Base-by-base conservation (phyloP, 139 green algal species). In the Picochlorum sp. region DNA sequence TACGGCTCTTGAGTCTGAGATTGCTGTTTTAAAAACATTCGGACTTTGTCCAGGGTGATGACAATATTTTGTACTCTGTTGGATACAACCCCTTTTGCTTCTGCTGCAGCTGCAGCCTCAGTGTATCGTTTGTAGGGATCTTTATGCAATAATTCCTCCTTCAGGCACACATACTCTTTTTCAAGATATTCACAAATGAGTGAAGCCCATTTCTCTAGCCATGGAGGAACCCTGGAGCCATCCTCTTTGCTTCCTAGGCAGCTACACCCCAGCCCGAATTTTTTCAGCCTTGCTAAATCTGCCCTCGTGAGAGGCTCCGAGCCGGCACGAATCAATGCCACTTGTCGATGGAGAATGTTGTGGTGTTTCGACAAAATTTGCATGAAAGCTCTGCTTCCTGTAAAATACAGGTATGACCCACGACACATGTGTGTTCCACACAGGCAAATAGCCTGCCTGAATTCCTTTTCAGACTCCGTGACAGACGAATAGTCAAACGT, bases 1-100 rank as follows among this genome's bases (percentile, higher is more conserved):
- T 81, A 80, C 1, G 77, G 75, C 2, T 30, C 66, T 61, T 67
- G 49, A 2, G 45, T 52, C 67, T 83, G 73, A 15, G 67, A 61
- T 49, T 11, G 57, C 24, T 21, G 60, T 8, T 61, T 49, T 62
- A 95, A 76, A 60, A 79, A 83, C 68, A 85, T 74, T 65, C 83
- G 83, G 6, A 92, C 77, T 72, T 96, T 96, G 79, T 96, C 85
- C 51, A 96, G 50, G n/a, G 85, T 94, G 59, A 95, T 86, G 4
- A 81, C 84, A 41, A 96, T 75, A 68, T 94, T 91, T 65, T 90
- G 81, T 52, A 95, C 56, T 13, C 89, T 73, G 74, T 88, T 92
- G 18, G 71, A 70, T 15, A 62, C 63, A 28, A 95, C 83, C 49
- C 83, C 77, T 15, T 50, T 63, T 31, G 63, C 63, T 63, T 70